phyloP scores from a whole-genome alignment of 2,329 filamentous ascomycete species.

The Claviceps sp. region DNA sequence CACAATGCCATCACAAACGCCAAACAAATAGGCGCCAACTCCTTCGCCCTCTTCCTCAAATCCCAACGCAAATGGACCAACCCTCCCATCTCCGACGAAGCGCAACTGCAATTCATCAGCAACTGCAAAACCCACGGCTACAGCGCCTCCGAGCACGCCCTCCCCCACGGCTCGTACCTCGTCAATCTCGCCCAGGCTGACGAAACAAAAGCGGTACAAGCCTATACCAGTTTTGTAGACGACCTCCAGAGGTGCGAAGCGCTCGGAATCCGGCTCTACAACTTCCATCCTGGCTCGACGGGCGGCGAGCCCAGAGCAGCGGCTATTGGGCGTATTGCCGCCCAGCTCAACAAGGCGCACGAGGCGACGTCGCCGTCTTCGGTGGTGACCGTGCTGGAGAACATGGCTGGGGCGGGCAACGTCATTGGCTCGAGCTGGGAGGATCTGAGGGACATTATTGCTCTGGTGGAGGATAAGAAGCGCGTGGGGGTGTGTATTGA shows the following conservation, averaged over 20 bases:
- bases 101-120: slow-evolving; percentile 54
- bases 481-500: slow-evolving; percentile 91
- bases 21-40: slow-evolving; percentile 72
- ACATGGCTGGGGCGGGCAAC: slow-evolving; percentile 86
- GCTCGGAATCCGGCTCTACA: slow-evolving; percentile 84
- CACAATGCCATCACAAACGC: slow-evolving; percentile 77
- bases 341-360: slow-evolving; percentile 71
- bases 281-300: slow-evolving; percentile 88
- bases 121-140: slow-evolving; percentile 58
- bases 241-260: slow-evolving; percentile 75
- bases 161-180: slow-evolving; percentile 92
- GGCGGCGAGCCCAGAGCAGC: slow-evolving; percentile 52
- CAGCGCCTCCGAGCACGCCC: slow-evolving; percentile 55
- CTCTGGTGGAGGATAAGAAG: slow-evolving; percentile 61
- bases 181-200: slow-evolving; percentile 90
- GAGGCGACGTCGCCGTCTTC: slow-evolving; percentile 45
- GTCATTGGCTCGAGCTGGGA: slow-evolving; percentile 76
- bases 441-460: slow-evolving; percentile 77
- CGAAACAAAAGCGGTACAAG: slow-evolving; percentile 65
- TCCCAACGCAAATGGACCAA: slow-evolving; percentile 92
- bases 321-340: slow-evolving; percentile 67
- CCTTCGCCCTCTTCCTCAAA: slow-evolving; percentile 91
- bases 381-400: slow-evolving; percentile 80
- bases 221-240: slow-evolving; percentile 74
- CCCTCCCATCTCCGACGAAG: slow-evolving; percentile 57